Percentiles rank a stretch among this genome's conserved stretches.
These are phyloP conservation scores for Penicillium sp. DNA, from an alignment of 2,329 filamentous ascomycete genomes.

Conservation along the genomic window DNA sequence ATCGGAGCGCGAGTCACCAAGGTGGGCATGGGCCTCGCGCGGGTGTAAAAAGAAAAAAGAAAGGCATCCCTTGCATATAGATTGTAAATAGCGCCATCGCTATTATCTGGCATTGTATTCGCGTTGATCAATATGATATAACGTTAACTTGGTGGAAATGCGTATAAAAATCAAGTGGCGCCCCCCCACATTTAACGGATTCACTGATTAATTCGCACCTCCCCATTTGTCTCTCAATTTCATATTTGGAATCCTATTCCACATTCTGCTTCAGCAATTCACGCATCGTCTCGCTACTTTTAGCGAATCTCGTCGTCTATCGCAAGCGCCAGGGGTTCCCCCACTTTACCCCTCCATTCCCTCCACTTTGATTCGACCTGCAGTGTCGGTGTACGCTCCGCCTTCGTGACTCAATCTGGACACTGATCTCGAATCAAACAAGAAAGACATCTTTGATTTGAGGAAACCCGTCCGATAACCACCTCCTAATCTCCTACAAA, in stretches of 20 bases:
- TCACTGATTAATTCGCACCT: constrained; percentile 18
- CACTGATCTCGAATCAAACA: background rate
- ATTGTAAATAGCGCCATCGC: constrained; percentile 1
- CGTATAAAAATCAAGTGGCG: background rate
- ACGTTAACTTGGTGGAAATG: background rate
- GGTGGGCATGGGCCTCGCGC: constrained; percentile 27
- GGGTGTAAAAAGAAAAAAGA: constrained; percentile 25
- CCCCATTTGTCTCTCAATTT: background rate
- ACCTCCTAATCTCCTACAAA: background rate
- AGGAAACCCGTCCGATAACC: background rate
- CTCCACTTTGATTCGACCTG: background rate
- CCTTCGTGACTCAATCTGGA: background rate
- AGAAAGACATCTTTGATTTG: constrained; percentile 1
- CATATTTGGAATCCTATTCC: background rate
- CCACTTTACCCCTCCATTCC: constrained; percentile 18
- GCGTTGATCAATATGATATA: background rate
- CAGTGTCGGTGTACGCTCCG: background rate
- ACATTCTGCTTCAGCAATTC: background rate
- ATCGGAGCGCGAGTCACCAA: constrained; percentile 40
- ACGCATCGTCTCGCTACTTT: background rate
- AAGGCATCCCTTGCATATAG: constrained; percentile 2
- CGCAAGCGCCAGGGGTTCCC: background rate
- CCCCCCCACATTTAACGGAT: constrained; percentile 2
- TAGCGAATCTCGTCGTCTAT: background rate
- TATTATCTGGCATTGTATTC: background rate